Base-by-base conservation (phyloP, 345 rosid species). In the Dovyalis caffra region DNA sequence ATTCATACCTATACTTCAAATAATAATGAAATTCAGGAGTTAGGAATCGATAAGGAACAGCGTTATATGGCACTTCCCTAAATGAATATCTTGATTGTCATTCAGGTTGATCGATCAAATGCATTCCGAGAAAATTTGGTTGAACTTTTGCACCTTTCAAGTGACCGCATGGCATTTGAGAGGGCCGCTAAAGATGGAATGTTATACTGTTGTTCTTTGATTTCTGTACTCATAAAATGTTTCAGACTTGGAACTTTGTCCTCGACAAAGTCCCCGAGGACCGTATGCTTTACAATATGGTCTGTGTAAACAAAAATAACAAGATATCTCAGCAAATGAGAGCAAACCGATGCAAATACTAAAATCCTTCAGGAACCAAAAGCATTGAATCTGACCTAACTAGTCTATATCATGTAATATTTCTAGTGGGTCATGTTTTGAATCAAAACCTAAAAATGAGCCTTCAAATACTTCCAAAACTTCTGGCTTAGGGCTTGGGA, bases 171-270 rank as follows among this genome's bases (percentile, higher is more conserved):
- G 60, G 92, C 90, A 78, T 81, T 80, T n/a, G 99, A 90, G 72
- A 95, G 87, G 51, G 94, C 94, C 75, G 90, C 90, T 78, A 95
- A 88, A 63, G 95, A 85, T 6, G 89, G 89, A 72, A 92, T 83
- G 33, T 70, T 80, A 56, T 86, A 78, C 16, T 77, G 84, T 76
- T 82, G 79, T 20, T 73, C 86, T 47, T 49, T 77, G 40, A 70
- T 63, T 51, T 76, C 90, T 80, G 81, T 72, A 40, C 73, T 78
- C 61, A 80, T 83, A 79, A 92, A 95, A 81, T 87, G 88, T 68
- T 83, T 85, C 80, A 95, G 78, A 70, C 95, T 89, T 1, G 93
- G 91, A 61, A 95, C 90, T 40, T 68, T 85, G 32, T 89, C 91
- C 86, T 80, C 69, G 7, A 92, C 77, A 67, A 82, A 88, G 58